Percentiles rank a stretch among this genome's conserved stretches.
Evolutionary conservation across 2,329 filamentous ascomycete genomes (phyloP).

Genomic region (Penicillium nordicum): DNA sequence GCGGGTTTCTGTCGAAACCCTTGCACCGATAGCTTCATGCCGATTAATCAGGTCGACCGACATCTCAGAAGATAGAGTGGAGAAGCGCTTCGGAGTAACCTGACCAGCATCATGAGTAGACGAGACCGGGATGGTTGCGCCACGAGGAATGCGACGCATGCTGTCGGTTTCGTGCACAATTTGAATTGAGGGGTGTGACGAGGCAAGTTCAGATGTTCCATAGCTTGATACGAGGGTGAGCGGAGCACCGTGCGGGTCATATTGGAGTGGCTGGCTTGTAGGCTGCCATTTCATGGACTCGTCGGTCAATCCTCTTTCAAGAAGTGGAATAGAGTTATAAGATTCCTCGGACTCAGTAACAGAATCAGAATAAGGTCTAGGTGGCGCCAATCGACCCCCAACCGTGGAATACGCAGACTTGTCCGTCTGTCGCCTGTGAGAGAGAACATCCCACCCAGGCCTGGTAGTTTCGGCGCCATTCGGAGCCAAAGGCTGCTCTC

Average conservation of each 20-base stretch:
- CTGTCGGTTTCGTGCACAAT: conserved; percentile 52
- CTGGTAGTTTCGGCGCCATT: conserved; percentile 6
- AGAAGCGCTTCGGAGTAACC: conserved; percentile 51
- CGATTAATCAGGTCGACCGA: conserved; percentile 51
- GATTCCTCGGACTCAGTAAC: conserved; percentile 66
- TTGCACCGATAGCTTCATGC: conserved; percentile 33
- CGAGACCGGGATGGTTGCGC: conserved; percentile 40
- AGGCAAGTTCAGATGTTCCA: conserved; percentile 32
- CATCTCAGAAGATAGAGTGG: conserved; percentile 51
- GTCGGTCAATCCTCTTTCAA: conserved; percentile 61
- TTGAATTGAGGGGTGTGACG: conserved; percentile 50
- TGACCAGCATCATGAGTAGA: conserved; percentile 25
- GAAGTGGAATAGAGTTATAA: conserved; percentile 71
- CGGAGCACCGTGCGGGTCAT: conserved; percentile 22
- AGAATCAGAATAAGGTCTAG: conserved; percentile 41
- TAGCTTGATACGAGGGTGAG: conserved; percentile 29
- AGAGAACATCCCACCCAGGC: conserved; percentile 16
- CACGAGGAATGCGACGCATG: conserved; percentile 47
- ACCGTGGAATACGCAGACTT: conserved; percentile 26
- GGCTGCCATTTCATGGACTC: conserved; percentile 50
- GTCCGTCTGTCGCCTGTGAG: conserved; percentile 26
- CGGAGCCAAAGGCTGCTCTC: background rate
- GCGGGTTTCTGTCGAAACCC: conserved; percentile 32
- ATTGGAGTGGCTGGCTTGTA: conserved; percentile 14
- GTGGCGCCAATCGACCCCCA: conserved; percentile 28